A percentile compares a stretch with the other conserved stretches of the same genome.
phyloP scores from a whole-genome alignment of 2,329 filamentous ascomycete genomes.

The Tolypocladium ovalisporum region DNA sequence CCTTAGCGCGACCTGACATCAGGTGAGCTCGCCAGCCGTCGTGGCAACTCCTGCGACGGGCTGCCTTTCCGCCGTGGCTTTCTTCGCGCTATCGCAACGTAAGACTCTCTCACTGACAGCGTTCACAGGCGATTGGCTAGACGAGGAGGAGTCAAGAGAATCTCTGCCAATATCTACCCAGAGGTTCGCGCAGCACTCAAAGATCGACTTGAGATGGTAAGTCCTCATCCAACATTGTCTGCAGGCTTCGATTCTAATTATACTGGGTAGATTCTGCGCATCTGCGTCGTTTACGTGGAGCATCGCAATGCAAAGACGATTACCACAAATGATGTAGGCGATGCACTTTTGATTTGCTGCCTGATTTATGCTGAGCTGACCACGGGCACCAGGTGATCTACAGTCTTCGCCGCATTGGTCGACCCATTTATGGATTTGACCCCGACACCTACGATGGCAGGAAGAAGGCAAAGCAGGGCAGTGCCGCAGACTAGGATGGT shows the following conservation, averaged over 20 bases:
- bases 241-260: neutral
- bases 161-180: constrained; percentile 53
- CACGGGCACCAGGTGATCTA: constrained; percentile 38
- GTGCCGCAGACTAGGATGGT: neutral
- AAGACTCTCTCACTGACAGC: neutral
- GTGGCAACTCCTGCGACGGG: too few species aligned
- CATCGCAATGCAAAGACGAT: constrained; percentile 50
- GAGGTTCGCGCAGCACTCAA: constrained; percentile 45
- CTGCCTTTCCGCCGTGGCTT: neutral
- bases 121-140: constrained; percentile 53
- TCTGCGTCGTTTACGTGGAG: constrained; percentile 40
- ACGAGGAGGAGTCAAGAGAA: constrained; percentile 67
- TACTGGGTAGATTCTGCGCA: constrained; percentile 36
- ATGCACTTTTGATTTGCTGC: too few species aligned
- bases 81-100: neutral
- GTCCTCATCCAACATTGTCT: constrained; percentile 1
- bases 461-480: constrained; percentile 1
- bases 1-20: constrained; percentile 1
- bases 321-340: constrained; percentile 48
- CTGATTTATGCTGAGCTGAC: constrained; percentile 1
- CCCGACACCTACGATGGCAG: constrained; percentile 19
- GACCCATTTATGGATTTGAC: constrained; percentile 49
- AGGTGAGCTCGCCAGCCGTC: neutral
- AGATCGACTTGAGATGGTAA: constrained; percentile 34
- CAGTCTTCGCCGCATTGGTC: constrained; percentile 33